phyloP scores from a whole-genome alignment of 257 asterid genomes.

The Datura wrightii region DNA sequence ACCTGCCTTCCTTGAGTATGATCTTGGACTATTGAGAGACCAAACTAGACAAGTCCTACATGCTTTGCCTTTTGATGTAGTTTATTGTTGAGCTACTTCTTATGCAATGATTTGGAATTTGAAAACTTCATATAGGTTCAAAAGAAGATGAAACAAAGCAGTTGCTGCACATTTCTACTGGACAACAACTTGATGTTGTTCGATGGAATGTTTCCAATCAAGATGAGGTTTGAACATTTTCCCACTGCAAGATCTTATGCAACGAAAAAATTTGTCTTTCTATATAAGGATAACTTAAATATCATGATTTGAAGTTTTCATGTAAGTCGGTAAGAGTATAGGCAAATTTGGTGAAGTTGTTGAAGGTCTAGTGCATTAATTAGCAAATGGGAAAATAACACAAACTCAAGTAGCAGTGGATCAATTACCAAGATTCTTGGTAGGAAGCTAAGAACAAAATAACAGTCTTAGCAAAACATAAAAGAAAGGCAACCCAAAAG shows the following conservation, averaged over 20 bases:
- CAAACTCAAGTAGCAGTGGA: neutral
- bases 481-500: neutral
- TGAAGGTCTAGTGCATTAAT: neutral
- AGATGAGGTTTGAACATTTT: constrained; percentile 68
- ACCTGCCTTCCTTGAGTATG: neutral
- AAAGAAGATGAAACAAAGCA: constrained; percentile 82
- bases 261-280: constrained; percentile 18
- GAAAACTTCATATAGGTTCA: constrained; percentile 42
- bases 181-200: constrained; percentile 74
- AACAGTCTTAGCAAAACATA: neutral
- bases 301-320: neutral
- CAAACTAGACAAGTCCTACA: neutral
- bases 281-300: constrained; percentile 16
- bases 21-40: neutral
- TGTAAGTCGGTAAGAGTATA: neutral
- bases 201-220: constrained; percentile 91
- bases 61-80: neutral
- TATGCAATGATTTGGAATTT: neutral
- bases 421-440: constrained; percentile 3
- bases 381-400: neutral
- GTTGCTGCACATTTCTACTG: constrained; percentile 66
- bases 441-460: neutral
- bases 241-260: constrained; percentile 17
- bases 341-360: constrained; percentile 23
- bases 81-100: constrained; percentile 24